Evolutionary conservation across 306 rosid genomes (phyloP).

Genomic region (Corylus avellana): DNA sequence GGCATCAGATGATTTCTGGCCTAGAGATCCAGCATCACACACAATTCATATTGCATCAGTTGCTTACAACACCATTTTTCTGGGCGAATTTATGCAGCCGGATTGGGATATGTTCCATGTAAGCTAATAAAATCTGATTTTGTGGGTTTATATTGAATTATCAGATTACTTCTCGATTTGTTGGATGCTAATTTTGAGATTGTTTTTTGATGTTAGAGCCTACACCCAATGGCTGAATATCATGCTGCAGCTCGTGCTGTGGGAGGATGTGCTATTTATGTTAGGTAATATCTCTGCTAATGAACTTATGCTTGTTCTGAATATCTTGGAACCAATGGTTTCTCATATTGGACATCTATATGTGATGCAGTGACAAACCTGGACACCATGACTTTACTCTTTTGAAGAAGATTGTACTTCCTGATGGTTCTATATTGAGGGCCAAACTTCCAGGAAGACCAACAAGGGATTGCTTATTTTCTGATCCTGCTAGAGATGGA

Average conservation of each 20-base stretch:
- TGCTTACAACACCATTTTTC: constrained; percentile 81
- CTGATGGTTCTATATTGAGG: constrained; percentile 87
- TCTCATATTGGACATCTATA: constrained; percentile 8
- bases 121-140: constrained; percentile 26
- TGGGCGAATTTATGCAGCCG: constrained; percentile 95
- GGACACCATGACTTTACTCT: constrained; percentile 86
- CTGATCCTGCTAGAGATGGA: constrained; percentile 96
- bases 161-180: background rate
- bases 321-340: constrained; percentile 2
- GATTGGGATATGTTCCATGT: constrained; percentile 99
- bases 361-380: constrained; percentile 80
- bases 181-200: constrained; percentile 21
- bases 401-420: constrained; percentile 81
- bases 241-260: constrained; percentile 95
- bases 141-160: background rate
- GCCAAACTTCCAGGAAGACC: constrained; percentile 95
- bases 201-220: constrained; percentile 48
- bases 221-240: constrained; percentile 93
- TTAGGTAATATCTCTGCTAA: constrained; percentile 52
- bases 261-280: constrained; percentile 93
- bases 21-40: constrained; percentile 86
- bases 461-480: constrained; percentile 84
- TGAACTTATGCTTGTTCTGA: background rate
- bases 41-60: constrained; percentile 84
- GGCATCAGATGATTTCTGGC: constrained; percentile 97